Conservation (phyloP, 1,139 yeast species). For the Saccharomycopsis hybrid region DNA sequence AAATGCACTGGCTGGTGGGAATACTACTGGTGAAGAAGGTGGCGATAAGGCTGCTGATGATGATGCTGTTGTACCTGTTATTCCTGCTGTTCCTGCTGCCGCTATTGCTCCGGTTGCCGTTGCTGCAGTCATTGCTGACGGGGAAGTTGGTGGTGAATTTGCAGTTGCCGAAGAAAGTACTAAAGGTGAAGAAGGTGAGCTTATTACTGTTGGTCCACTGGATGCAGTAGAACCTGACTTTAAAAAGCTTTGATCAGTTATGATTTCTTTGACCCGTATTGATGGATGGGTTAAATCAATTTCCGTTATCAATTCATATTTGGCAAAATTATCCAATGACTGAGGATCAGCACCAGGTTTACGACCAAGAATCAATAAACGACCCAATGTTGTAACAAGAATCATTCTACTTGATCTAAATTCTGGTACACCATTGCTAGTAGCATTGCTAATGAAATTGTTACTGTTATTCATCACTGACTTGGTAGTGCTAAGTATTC, state of each 20-base stretch:
- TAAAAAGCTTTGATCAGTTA: constrained; percentile 27
- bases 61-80: too few relatives aligned
- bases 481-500: constrained; percentile 13
- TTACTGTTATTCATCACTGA: constrained; percentile 2
- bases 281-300: constrained; percentile 42
- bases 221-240: constrained; percentile 24
- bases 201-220: constrained; percentile 2
- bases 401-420: constrained; percentile 34
- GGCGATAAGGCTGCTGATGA: too few relatives aligned
- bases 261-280: constrained; percentile 49
- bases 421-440: constrained; percentile 14
- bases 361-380: constrained; percentile 44
- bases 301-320: constrained; percentile 41
- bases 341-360: constrained; percentile 22
- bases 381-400: constrained; percentile 49
- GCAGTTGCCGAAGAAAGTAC: too few relatives aligned
- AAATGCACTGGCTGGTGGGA: neutral
- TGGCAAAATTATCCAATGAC: constrained; percentile 25
- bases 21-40: too few relatives aligned
- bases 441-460: neutral
- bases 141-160: too few relatives aligned
- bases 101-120: neutral
- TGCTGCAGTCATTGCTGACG: neutral
- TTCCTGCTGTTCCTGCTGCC: too few relatives aligned
- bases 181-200: too few relatives aligned